phyloP scores from a whole-genome alignment of 106 monocot species.

The Allium cepa region DNA sequence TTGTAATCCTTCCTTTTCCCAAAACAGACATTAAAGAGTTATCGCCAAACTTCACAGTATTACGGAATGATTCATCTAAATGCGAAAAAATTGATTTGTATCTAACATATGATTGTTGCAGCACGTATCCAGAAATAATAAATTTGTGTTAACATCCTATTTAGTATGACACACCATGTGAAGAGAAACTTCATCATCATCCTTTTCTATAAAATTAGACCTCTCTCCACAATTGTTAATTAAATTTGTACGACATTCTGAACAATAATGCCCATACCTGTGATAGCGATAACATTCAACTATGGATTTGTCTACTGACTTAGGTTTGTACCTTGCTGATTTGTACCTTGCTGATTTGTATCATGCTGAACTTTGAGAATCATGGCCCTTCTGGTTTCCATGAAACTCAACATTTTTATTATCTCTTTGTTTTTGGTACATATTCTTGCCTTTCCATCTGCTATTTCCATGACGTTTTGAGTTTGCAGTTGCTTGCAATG shows the following conservation, averaged over 20 bases:
- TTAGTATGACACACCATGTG: constrained; percentile 11
- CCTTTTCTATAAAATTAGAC: constrained; percentile 14
- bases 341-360: neutral
- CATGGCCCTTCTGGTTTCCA: too few relatives aligned
- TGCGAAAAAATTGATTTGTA: neutral
- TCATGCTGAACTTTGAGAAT: too few relatives aligned
- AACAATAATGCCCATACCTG: neutral
- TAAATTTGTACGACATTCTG: constrained; percentile 12
- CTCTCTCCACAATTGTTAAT: constrained; percentile 6
- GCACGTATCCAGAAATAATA: neutral
- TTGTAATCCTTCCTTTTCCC: constrained; percentile 1
- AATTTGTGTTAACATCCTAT: neutral
- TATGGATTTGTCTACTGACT: constrained; percentile 1
- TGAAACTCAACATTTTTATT: too few relatives aligned
- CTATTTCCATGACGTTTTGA: too few relatives aligned
- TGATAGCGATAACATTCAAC: constrained; percentile 2
- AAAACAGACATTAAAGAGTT: neutral
- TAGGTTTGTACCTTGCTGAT: neutral
- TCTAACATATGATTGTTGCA: constrained; percentile 9
- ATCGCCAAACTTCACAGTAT: constrained; percentile 2
- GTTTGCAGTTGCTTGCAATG: too few relatives aligned
- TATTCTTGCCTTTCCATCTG: too few relatives aligned
- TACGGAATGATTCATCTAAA: neutral
- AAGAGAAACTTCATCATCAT: constrained; percentile 10
- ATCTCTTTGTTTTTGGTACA: too few relatives aligned